Conservation (phyloP, 148 eudicot genomes). For the Salicornia ramosissima region DNA sequence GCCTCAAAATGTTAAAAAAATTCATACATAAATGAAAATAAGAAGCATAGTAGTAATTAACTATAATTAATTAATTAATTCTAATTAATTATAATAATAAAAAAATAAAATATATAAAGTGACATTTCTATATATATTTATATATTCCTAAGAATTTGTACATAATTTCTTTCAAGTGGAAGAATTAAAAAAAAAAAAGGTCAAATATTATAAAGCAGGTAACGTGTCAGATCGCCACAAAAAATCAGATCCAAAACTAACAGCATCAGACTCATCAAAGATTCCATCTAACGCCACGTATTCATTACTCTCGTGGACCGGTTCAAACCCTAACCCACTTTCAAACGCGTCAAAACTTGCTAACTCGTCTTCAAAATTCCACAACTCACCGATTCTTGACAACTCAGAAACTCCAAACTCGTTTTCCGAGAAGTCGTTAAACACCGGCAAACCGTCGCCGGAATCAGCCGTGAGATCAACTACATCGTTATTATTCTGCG, state of each 20-base stretch:
- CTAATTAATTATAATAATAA: too few relatives aligned
- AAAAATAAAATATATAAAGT: too few relatives aligned
- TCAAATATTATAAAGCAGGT: conserved; percentile 34
- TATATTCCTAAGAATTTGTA: background rate
- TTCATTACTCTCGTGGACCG: conserved; percentile 22
- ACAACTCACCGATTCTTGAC: conserved; percentile 41
- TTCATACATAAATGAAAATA: too few relatives aligned
- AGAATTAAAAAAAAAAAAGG: background rate
- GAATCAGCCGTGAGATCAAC: conserved; percentile 24
- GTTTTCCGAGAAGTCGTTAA: conserved; percentile 29
- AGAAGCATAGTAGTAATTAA: too few relatives aligned
- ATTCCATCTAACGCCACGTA: conserved; percentile 57
- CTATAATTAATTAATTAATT: too few relatives aligned
- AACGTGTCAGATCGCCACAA: conserved; percentile 43
- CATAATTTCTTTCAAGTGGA: background rate
- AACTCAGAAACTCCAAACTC: conserved; percentile 37
- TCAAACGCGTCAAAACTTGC: conserved; percentile 44
- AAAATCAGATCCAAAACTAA: conserved; percentile 43
- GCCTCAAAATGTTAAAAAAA: too few relatives aligned
- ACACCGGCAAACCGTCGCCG: conserved; percentile 38
- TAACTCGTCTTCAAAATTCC: conserved; percentile 38
- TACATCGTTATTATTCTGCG: conserved; percentile 5
- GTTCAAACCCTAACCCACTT: conserved; percentile 29
- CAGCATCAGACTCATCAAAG: conserved; percentile 55
- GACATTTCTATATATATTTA: too few relatives aligned